These are phyloP conservation scores for Phytopythium aichiense DNA, from an alignment of 352 stramenopile genomes.

Conservation along the genomic window DNA sequence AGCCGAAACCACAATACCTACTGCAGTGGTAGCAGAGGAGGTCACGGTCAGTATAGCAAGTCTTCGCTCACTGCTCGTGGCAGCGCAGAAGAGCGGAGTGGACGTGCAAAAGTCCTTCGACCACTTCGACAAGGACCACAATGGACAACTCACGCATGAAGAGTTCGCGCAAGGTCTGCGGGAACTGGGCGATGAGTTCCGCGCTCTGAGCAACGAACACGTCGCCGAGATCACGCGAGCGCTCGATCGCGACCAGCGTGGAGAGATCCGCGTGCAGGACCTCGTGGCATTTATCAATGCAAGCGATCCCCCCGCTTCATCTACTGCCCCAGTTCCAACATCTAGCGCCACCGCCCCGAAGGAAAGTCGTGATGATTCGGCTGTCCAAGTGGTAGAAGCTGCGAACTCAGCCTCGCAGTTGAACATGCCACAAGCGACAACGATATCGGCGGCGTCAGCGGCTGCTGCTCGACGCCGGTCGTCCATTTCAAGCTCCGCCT, in stretches of 20 bases:
- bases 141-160: conserved; percentile 42
- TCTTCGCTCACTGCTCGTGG: conserved; percentile 44
- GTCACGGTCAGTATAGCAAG: conserved; percentile 19
- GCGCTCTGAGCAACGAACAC: conserved; percentile 23
- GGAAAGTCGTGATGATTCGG: neutral
- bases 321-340: neutral
- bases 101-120: conserved; percentile 48
- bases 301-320: neutral
- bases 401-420: neutral
- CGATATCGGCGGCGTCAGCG: neutral
- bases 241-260: conserved; percentile 28
- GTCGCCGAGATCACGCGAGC: conserved; percentile 28
- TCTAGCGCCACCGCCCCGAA: neutral
- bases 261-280: conserved; percentile 34
- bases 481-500: neutral
- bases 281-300: conserved; percentile 27
- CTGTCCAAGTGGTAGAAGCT: neutral
- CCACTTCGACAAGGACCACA: conserved; percentile 78
- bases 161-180: conserved; percentile 48
- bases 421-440: neutral
- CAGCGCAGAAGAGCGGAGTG: conserved; percentile 41
- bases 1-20: neutral
- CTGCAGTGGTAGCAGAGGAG: conserved; percentile 4
- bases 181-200: conserved; percentile 37
- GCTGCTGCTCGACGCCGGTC: neutral